Percentiles rank a stretch among this genome's conserved stretches.
These are phyloP conservation scores for Pyrenophora graminea DNA, from an alignment of 2,329 filamentous ascomycete species.

Conservation along the genomic window DNA sequence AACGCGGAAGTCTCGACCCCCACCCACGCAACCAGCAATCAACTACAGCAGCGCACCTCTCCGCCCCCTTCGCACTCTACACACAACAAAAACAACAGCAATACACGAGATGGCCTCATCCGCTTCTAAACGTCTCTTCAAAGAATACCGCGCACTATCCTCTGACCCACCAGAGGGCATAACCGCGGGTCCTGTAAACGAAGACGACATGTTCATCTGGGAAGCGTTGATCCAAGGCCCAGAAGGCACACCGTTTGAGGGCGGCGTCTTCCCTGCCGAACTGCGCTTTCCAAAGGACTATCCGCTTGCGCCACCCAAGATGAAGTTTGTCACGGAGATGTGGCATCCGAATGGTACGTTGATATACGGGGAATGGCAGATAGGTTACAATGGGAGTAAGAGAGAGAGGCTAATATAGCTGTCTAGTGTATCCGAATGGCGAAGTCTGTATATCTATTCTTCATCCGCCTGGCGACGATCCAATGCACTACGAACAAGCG, in stretches of 20 bases:
- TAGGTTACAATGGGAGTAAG: background rate
- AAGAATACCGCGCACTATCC: slow-evolving; percentile 93
- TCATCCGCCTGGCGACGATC: slow-evolving; percentile 91
- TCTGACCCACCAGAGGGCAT: slow-evolving; percentile 98
- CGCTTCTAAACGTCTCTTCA: slow-evolving; percentile 78
- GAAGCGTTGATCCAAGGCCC: slow-evolving; percentile 95
- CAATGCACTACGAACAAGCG: slow-evolving; percentile 89
- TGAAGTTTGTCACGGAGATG: slow-evolving; percentile 83
- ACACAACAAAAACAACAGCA: background rate
- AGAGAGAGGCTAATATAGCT: background rate
- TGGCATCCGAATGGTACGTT: slow-evolving; percentile 85
- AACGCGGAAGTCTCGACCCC: no score
- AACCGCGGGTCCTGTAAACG: slow-evolving; percentile 86
- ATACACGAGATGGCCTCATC: slow-evolving; percentile 54
- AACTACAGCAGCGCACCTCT: background rate
- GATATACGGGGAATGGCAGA: no score
- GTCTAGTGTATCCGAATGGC: slow-evolving; percentile 75
- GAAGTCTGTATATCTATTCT: slow-evolving; percentile 96
- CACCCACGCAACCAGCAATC: no score
- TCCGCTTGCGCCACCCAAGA: slow-evolving; percentile 82
- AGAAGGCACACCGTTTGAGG: slow-evolving; percentile 93
- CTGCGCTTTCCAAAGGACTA: slow-evolving; percentile 85
- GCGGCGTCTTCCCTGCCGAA: slow-evolving; percentile 87
- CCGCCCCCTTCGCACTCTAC: background rate
- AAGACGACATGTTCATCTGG: slow-evolving; percentile 96